Evolutionary conservation across 2,329 filamentous ascomycete species (phyloP), one percentile per base, ranked within the genome.

Genomic region (Colletotrichum tanaceti): DNA sequence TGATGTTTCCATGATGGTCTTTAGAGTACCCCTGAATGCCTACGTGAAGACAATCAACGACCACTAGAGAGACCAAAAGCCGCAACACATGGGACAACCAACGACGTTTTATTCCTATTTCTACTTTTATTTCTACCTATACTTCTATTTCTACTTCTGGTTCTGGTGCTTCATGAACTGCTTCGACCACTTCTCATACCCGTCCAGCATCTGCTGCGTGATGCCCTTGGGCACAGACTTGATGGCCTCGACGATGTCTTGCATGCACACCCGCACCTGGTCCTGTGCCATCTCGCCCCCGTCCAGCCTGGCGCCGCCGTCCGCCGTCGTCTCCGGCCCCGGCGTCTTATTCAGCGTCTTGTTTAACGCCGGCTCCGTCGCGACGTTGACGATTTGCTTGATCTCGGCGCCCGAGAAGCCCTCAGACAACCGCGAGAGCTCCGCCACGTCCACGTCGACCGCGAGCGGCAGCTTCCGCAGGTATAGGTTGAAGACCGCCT

Each of bases 341-440:
- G 61, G 71, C 16, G 22, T 53, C 11, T 71, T 70, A 13, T 71
- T 67, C 10, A 73, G 75, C 47, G 76, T 70, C 63, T 81, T 80
- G 63, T 81, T 77, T 14, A 83, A 85, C 5, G 80, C 78, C 59
- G 81, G 75, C 5, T 81, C 82, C 16, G 70, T 65, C 0, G 83
- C 83, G 60, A 78, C 77, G 41, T 81, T 79, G 72, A 85, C 87
- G 4, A 88, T 83, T 5, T 82, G 82, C 65, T 84, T 81, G 68
- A 98, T 88, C 79, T 98, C 95, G 0, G 94, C 94, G 2, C 94
- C 94, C 1, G 93, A 96, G 77, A 92, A 93, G 0, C 93, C 93
- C 9, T 94, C 90, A 0, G 91, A 91, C 54, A 82, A 78, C 18
- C 77, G 75, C 5, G 92, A 92, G 38, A 97, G 80, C 57, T 84